phyloP scores from a whole-genome alignment of 148 eudicot species.

The Tetragonia tetragonoides region DNA sequence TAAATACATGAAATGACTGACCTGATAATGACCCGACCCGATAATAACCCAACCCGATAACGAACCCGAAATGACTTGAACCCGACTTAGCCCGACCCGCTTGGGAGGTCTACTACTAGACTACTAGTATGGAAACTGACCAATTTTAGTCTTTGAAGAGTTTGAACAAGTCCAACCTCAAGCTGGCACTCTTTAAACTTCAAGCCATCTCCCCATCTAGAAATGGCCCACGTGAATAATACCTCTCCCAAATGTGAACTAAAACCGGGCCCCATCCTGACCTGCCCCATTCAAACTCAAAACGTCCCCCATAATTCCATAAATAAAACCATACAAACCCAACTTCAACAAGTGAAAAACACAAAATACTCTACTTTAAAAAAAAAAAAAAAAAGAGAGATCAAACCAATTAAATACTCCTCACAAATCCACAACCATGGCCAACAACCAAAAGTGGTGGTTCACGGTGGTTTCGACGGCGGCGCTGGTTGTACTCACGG shows the following conservation, averaged over 20 bases:
- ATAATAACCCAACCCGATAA: too few relatives aligned
- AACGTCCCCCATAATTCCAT: not conserved
- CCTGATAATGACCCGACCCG: too few relatives aligned
- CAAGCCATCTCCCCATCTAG: not conserved
- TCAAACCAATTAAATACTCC: too few relatives aligned
- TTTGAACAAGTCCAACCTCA: too few relatives aligned
- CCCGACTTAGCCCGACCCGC: too few relatives aligned
- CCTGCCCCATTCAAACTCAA: not conserved
- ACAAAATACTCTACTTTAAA: not conserved
- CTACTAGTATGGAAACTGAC: too few relatives aligned
- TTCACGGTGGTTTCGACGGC: slow-evolving; percentile 1
- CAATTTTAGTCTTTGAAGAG: too few relatives aligned
- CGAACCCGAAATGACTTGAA: too few relatives aligned
- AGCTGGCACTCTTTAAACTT: not conserved
- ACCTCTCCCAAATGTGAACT: not conserved
- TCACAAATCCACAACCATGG: too few relatives aligned
- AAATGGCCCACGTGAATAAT: not conserved
- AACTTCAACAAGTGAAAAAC: not conserved
- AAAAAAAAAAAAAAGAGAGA: not conserved
- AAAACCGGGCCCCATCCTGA: not conserved
- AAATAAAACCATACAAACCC: not conserved
- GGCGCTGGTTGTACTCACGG: slow-evolving; percentile 14
- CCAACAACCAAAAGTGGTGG: not conserved
- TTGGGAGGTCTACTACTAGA: too few relatives aligned
- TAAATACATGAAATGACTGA: too few relatives aligned